These are phyloP conservation scores for Pichia sorboxylosa DNA, from an alignment of 1,139 yeast genomes.

Conservation along the genomic window DNA sequence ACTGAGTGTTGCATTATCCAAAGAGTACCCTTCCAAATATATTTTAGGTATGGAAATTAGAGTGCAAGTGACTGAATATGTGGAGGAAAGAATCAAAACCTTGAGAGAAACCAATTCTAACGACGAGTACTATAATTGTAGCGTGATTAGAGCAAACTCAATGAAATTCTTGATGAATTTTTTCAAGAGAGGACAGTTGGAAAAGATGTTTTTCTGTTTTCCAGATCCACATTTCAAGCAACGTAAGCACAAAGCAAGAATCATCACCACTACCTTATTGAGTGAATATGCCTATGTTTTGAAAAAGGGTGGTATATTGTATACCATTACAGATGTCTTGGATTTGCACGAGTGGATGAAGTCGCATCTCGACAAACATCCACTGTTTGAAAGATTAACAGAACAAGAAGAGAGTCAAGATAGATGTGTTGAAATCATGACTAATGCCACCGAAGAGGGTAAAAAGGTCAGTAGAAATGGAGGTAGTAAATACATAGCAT, in stretches of 20 bases:
- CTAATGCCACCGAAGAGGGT: slow-evolving; percentile 90
- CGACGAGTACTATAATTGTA: slow-evolving; percentile 59
- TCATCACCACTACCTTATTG: slow-evolving; percentile 75
- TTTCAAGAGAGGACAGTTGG: slow-evolving; percentile 66
- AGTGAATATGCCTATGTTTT: slow-evolving; percentile 89
- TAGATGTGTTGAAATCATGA: slow-evolving; percentile 77
- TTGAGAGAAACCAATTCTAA: slow-evolving; percentile 33
- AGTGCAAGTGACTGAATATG: slow-evolving; percentile 94
- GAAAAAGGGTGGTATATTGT: slow-evolving; percentile 76
- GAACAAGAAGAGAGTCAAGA: slow-evolving; percentile 74
- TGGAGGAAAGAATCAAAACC: slow-evolving; percentile 89
- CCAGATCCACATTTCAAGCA: slow-evolving; percentile 99
- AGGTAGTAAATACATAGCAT: slow-evolving; percentile 81
- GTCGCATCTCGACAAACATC: slow-evolving; percentile 79
- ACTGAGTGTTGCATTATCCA: slow-evolving; percentile 65
- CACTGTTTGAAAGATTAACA: slow-evolving; percentile 71
- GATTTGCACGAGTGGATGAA: slow-evolving; percentile 97
- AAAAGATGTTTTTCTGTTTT: slow-evolving; percentile 93
- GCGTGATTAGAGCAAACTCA: slow-evolving; percentile 88
- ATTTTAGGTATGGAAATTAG: slow-evolving; percentile 95
- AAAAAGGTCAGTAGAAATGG: slow-evolving; percentile 87
- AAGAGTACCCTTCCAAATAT: slow-evolving; percentile 58
- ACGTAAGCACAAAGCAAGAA: slow-evolving; percentile 94
- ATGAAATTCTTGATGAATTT: slow-evolving; percentile 96
- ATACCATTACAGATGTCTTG: slow-evolving; percentile 91